phyloP scores from a whole-genome alignment of 129 eudicot genomes.

The Heracleum sosnowskyi region DNA sequence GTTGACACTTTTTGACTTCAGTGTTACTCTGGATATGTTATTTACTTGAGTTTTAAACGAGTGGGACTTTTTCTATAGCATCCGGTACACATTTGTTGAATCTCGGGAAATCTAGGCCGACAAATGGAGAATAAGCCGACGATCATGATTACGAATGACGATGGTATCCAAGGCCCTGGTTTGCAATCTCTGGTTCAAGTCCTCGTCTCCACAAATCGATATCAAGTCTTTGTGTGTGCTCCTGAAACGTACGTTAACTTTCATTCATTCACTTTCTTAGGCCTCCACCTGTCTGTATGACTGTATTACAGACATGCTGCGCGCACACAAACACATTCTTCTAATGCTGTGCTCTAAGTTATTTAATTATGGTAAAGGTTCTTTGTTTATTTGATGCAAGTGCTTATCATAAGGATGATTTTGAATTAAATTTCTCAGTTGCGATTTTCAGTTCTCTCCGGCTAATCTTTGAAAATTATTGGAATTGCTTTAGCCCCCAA shows the following conservation, averaged over 20 bases:
- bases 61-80: background rate
- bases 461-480: too few species aligned
- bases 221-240: constrained; percentile 69
- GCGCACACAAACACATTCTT: too few species aligned
- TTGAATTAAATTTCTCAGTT: background rate
- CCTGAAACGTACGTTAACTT: constrained; percentile 65
- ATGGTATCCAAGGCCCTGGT: constrained; percentile 82
- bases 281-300: too few species aligned
- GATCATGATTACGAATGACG: constrained; percentile 86
- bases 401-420: background rate
- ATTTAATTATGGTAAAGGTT: too few species aligned
- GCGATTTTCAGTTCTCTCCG: too few species aligned
- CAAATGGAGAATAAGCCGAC: constrained; percentile 34
- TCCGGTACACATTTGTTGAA: background rate
- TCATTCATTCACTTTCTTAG: background rate
- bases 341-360: too few species aligned
- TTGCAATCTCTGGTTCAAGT: constrained; percentile 61
- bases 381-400: background rate
- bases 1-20: background rate
- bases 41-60: background rate
- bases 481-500: too few species aligned
- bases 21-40: too few species aligned
- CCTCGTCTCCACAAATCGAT: constrained; percentile 64
- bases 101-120: background rate
- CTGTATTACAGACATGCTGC: too few species aligned